Evolutionary conservation across 2,329 filamentous ascomycete species (phyloP).

Genomic region (Xylariaceae sp.): DNA sequence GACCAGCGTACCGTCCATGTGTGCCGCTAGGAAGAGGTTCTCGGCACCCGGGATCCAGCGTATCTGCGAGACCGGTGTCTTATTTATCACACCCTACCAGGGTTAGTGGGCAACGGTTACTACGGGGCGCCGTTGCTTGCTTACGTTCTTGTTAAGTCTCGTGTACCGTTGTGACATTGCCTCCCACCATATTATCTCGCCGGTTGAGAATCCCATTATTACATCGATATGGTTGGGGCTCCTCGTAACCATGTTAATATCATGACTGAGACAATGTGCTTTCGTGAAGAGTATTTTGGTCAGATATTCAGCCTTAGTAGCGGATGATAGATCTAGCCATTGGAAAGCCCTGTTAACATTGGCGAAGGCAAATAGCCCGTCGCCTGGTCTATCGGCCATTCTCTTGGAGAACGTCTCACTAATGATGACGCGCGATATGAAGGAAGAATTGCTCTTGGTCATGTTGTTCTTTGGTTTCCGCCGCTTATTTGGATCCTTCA

Average conservation of each 20-base stretch:
- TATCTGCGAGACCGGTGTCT: conserved; percentile 78
- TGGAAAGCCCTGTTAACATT: conserved; percentile 95
- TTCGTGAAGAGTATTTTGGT: conserved; percentile 97
- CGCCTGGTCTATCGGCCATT: conserved; percentile 68
- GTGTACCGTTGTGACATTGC: conserved; percentile 94
- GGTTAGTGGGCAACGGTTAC: neutral
- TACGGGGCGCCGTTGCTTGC: conserved; percentile 20
- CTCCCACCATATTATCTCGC: conserved; percentile 98
- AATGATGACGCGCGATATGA: conserved; percentile 92
- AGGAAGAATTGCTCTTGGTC: conserved; percentile 96
- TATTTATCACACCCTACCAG: conserved; percentile 75
- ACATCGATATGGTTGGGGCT: conserved; percentile 76
- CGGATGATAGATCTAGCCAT: conserved; percentile 84
- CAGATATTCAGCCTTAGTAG: conserved; percentile 77
- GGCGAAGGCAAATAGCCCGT: conserved; percentile 84
- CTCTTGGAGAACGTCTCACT: conserved; percentile 77
- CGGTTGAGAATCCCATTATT: conserved; percentile 91
- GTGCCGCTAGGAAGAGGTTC: conserved; percentile 83
- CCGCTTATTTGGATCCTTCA: conserved; percentile 72
- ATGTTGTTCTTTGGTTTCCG: conserved; percentile 98
- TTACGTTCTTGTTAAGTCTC: conserved; percentile 88
- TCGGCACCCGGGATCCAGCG: conserved; percentile 93
- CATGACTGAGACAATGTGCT: conserved; percentile 90
- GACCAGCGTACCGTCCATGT: conserved; percentile 84
- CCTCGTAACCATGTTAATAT: conserved; percentile 82